Evolutionary conservation across 2,329 filamentous ascomycete species (phyloP).

Genomic region (Colletotrichum lindemuthianum): DNA sequence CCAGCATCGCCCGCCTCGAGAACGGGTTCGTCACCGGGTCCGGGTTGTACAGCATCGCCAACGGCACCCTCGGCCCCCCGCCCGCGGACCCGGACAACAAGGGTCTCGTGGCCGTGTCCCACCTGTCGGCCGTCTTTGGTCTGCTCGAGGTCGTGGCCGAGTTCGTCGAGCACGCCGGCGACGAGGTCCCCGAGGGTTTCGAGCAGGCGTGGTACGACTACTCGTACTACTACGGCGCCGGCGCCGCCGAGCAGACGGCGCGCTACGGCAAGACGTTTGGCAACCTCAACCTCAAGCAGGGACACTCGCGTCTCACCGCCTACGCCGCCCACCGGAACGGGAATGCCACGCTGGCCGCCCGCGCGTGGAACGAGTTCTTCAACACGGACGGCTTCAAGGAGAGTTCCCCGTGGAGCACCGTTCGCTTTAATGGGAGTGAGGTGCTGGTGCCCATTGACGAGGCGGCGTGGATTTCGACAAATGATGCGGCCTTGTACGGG

Average conservation of each 20-base stretch:
- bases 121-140: constrained; percentile 68
- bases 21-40: constrained; percentile 69
- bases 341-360: constrained; percentile 58
- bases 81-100: constrained; percentile 61
- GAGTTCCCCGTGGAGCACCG: constrained; percentile 48
- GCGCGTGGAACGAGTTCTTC: constrained; percentile 66
- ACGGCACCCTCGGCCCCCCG: constrained; percentile 61
- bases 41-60: constrained; percentile 60
- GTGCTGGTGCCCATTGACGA: constrained; percentile 62
- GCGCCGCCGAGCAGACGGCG: constrained; percentile 58
- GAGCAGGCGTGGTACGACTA: constrained; percentile 68
- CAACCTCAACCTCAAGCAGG: constrained; percentile 60
- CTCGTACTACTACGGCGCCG: constrained; percentile 65
- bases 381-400: constrained; percentile 55
- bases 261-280: constrained; percentile 63
- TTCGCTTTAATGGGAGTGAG: constrained; percentile 52
- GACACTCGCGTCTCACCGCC: constrained; percentile 67
- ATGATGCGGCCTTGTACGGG: constrained; percentile 66
- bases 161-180: constrained; percentile 58
- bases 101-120: constrained; percentile 62
- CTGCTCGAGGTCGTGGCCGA: constrained; percentile 67
- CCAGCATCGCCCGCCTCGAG: constrained; percentile 63
- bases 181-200: constrained; percentile 58
- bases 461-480: constrained; percentile 66
- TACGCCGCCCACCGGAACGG: constrained; percentile 56